Evolutionary conservation across 306 rosid species (phyloP).

Genomic region (Sicyos baderoa): DNA sequence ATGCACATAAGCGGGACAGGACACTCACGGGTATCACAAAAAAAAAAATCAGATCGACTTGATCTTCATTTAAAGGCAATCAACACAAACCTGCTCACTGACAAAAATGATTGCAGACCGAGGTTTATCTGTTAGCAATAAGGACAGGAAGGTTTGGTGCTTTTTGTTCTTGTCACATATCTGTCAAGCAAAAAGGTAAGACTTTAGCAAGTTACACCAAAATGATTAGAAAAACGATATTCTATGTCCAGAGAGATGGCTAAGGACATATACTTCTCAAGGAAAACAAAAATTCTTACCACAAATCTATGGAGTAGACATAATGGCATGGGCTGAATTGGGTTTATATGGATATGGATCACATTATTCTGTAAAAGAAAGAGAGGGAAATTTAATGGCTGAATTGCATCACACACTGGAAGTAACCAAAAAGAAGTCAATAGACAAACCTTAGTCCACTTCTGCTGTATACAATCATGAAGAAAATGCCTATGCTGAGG

Average conservation of each 20-base stretch:
- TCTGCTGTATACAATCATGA: slow-evolving; percentile 81
- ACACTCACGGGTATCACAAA: too few relatives aligned
- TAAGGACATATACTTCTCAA: not conserved
- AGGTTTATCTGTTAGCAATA: slow-evolving; percentile 57
- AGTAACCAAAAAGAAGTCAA: slow-evolving; percentile 15
- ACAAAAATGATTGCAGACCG: slow-evolving; percentile 73
- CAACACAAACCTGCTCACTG: slow-evolving; percentile 29
- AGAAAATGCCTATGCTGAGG: slow-evolving; percentile 82
- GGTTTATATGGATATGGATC: slow-evolving; percentile 70
- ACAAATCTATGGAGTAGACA: slow-evolving; percentile 65
- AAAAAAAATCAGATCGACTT: too few relatives aligned
- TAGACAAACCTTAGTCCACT: slow-evolving; percentile 81
- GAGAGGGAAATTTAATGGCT: not conserved
- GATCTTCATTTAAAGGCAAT: not conserved
- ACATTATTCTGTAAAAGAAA: slow-evolving; percentile 45
- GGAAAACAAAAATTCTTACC: slow-evolving; percentile 33
- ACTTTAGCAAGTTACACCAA: not conserved
- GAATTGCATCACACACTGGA: slow-evolving; percentile 10
- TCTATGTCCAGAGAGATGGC: not conserved
- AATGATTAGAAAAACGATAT: not conserved
- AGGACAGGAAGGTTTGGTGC: slow-evolving; percentile 52
- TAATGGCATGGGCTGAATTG: slow-evolving; percentile 77
- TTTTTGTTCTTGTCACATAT: slow-evolving; percentile 41
- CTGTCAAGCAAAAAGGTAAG: slow-evolving; percentile 35
- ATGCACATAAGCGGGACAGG: too few relatives aligned